These are phyloP conservation scores for Carex scoparia DNA, from an alignment of 176 grass and related monocot species.

Conservation along the genomic window DNA sequence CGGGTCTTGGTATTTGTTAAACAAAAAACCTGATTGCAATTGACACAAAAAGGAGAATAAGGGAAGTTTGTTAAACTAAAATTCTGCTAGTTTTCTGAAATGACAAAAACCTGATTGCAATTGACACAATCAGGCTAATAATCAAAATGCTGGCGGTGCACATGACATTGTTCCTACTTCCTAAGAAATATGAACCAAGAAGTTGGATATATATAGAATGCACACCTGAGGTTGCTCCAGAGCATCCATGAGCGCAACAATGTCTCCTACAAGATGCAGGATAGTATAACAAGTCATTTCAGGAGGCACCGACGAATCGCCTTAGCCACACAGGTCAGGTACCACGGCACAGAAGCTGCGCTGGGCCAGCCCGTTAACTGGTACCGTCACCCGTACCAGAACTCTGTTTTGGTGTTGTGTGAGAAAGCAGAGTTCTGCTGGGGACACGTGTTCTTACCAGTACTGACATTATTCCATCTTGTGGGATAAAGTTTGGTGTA, in stretches of 20 bases:
- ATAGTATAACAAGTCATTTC: slow-evolving; percentile 29
- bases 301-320: slow-evolving; percentile 22
- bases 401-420: slow-evolving; percentile 16
- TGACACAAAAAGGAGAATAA: not conserved
- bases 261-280: slow-evolving; percentile 41
- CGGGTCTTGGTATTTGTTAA: not conserved
- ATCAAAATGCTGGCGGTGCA: not conserved
- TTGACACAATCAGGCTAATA: not conserved
- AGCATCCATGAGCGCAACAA: slow-evolving; percentile 35
- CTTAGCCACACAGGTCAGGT: slow-evolving; percentile 37
- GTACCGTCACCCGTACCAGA: slow-evolving; percentile 45
- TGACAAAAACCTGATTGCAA: too few species aligned
- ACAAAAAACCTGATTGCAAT: slow-evolving; percentile 10
- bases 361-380: slow-evolving; percentile 17
- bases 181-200: not conserved
- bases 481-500: not conserved
- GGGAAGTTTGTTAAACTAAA: too few species aligned
- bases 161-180: too few species aligned
- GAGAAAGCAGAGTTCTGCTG: not conserved
- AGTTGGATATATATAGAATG: not conserved
- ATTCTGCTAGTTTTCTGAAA: too few species aligned
- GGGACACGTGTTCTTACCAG: not conserved
- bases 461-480: not conserved
- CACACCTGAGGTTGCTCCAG: slow-evolving; percentile 6
- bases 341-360: slow-evolving; percentile 37